Evolutionary conservation across 768 basidiomycete genomes (phyloP).

Genomic region (Psilocybe subaeruginosa): DNA sequence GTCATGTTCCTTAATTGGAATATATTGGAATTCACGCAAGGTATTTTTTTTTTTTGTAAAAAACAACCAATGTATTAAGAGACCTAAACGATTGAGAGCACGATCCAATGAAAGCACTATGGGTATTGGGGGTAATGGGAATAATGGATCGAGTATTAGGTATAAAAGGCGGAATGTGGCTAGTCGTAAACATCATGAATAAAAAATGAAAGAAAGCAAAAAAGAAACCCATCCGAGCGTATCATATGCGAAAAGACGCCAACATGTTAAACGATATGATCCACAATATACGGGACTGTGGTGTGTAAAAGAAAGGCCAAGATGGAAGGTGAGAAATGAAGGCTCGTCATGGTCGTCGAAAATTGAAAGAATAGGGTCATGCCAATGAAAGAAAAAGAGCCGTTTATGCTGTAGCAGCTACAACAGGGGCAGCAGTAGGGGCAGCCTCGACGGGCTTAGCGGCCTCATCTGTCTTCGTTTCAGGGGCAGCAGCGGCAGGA

Average conservation of each 20-base stretch:
- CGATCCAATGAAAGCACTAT: slow-evolving; percentile 60
- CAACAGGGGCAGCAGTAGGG: slow-evolving; percentile 63
- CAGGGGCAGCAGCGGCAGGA: slow-evolving; percentile 38
- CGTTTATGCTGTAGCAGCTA: slow-evolving; percentile 80
- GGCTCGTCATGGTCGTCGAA: slow-evolving; percentile 51
- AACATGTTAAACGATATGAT: slow-evolving; percentile 33
- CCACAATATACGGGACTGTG: slow-evolving; percentile 38
- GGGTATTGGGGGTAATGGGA: slow-evolving; percentile 57
- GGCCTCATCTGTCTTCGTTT: slow-evolving; percentile 41
- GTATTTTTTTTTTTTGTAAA: slow-evolving; percentile 24
- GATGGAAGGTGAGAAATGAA: slow-evolving; percentile 33
- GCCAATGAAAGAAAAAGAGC: slow-evolving; percentile 31
- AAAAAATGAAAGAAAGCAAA: slow-evolving; percentile 44
- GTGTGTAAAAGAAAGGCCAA: slow-evolving; percentile 35
- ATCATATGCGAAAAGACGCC: slow-evolving; percentile 41
- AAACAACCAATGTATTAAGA: slow-evolving; percentile 56
- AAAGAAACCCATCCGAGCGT: slow-evolving; percentile 62
- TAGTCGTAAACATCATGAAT: slow-evolving; percentile 68
- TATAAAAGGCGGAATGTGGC: slow-evolving; percentile 60
- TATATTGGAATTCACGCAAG: background rate
- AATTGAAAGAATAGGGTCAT: slow-evolving; percentile 15
- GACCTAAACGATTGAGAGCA: slow-evolving; percentile 54
- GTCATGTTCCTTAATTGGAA: slow-evolving; percentile 25
- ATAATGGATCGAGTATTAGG: slow-evolving; percentile 69
- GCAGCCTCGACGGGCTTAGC: slow-evolving; percentile 45